Evolutionary conservation across 2,329 filamentous ascomycete genomes (phyloP).

Genomic region (Canariomyces notabilis): DNA sequence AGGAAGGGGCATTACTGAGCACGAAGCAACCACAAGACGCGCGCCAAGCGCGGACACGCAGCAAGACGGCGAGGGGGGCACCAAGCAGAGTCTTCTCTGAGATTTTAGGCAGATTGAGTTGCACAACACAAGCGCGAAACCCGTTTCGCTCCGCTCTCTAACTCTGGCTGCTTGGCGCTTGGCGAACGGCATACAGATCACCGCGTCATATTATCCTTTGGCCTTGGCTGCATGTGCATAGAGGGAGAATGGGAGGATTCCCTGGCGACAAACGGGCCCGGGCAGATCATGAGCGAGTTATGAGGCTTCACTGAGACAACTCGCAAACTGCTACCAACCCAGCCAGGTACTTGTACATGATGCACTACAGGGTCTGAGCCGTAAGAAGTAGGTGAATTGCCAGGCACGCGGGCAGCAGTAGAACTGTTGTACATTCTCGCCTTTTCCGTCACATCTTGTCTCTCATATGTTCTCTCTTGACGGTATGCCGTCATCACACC

Average conservation of each 20-base stretch:
- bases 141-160: background rate
- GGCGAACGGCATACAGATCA: background rate
- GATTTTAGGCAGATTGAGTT: conserved; percentile 3
- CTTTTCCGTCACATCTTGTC: too few species aligned
- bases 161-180: background rate
- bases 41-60: background rate
- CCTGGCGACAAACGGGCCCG: background rate
- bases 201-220: background rate
- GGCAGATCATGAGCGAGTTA: too few species aligned
- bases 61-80: background rate
- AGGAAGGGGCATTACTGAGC: background rate
- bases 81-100: background rate
- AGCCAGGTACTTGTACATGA: too few species aligned
- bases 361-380: too few species aligned
- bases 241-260: background rate
- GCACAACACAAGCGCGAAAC: too few species aligned
- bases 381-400: too few species aligned
- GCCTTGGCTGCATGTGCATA: background rate
- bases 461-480: too few species aligned
- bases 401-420: too few species aligned
- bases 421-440: too few species aligned
- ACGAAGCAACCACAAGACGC: background rate
- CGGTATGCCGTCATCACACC: too few species aligned
- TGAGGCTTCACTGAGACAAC: too few species aligned
- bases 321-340: too few species aligned